Percentiles rank a stretch among this genome's conserved stretches.
These are phyloP conservation scores for Inga laurina DNA, from an alignment of 306 rosid genomes.

Conservation along the genomic window DNA sequence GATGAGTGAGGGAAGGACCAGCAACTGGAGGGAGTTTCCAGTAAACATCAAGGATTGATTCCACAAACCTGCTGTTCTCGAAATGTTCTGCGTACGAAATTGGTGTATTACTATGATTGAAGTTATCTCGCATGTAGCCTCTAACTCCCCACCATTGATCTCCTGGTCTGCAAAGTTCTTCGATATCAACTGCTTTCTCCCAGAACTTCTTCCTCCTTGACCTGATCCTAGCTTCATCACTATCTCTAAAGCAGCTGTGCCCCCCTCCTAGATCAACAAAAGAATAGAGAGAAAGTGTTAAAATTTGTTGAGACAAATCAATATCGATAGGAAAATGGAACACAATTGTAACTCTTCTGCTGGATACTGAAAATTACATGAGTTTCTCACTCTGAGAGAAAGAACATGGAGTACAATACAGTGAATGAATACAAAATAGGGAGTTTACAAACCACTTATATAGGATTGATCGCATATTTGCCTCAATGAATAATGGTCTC, in stretches of 20 bases:
- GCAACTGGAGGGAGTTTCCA: slow-evolving; percentile 99
- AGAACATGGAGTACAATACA: slow-evolving; percentile 9
- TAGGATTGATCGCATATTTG: slow-evolving; percentile 96
- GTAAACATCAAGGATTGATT: slow-evolving; percentile 92
- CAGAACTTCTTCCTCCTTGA: slow-evolving; percentile 80
- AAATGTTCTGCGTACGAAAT: slow-evolving; percentile 75
- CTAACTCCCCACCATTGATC: slow-evolving; percentile 99
- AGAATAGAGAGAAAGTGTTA: slow-evolving; percentile 5
- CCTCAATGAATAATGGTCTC: slow-evolving; percentile 95
- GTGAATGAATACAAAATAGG: slow-evolving; percentile 3
- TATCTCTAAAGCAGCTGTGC: slow-evolving; percentile 92
- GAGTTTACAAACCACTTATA: slow-evolving; percentile 69
- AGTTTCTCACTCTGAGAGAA: slow-evolving; percentile 9
- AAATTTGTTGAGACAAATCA: slow-evolving; percentile 16
- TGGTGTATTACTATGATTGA: slow-evolving; percentile 78
- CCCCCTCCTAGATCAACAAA: slow-evolving; percentile 79
- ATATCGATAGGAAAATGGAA: slow-evolving; percentile 24
- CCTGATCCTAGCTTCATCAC: slow-evolving; percentile 97
- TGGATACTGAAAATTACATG: background rate
- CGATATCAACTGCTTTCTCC: slow-evolving; percentile 86
- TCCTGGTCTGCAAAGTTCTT: slow-evolving; percentile 84
- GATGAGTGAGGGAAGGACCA: slow-evolving; percentile 98
- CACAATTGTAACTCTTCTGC: background rate
- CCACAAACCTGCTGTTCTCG: slow-evolving; percentile 82
- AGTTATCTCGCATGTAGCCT: slow-evolving; percentile 91